phyloP scores from a whole-genome alignment of 495 filamentous ascomycete species.

The Oleoguttula mirabilis region DNA sequence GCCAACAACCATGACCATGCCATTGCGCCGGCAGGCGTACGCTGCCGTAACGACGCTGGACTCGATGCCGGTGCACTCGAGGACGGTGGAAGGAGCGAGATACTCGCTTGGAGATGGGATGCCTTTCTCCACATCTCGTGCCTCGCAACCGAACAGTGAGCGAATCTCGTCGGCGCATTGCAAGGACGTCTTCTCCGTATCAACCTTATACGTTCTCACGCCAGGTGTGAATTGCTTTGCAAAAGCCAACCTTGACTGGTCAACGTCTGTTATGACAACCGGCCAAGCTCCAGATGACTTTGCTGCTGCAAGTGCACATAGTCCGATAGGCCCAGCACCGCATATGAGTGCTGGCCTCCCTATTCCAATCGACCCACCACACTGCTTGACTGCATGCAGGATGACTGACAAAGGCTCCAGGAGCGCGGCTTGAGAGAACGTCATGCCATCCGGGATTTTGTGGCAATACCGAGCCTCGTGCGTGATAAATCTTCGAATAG shows the following conservation, averaged over 20 bases:
- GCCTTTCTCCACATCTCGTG: constrained; percentile 1
- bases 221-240: constrained; percentile 46
- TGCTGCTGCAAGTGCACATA: constrained; percentile 39
- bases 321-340: constrained; percentile 41
- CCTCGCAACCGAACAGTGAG: constrained; percentile 32
- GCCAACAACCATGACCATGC: constrained; percentile 50
- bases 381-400: constrained; percentile 25
- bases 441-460: constrained; percentile 36
- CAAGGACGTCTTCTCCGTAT: constrained; percentile 33
- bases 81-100: constrained; percentile 30
- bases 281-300: constrained; percentile 52
- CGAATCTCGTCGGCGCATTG: constrained; percentile 43
- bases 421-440: constrained; percentile 37
- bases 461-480: constrained; percentile 37
- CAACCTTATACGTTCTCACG: constrained; percentile 42
- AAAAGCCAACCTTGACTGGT: constrained; percentile 43
- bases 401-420: constrained; percentile 40
- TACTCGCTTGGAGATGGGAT: neutral
- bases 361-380: constrained; percentile 15
- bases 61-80: constrained; percentile 55
- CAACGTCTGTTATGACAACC: constrained; percentile 51
- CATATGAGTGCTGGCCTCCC: constrained; percentile 34
- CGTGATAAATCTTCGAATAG: constrained; percentile 46
- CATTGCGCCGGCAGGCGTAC: constrained; percentile 45
- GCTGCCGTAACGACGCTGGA: constrained; percentile 45